phyloP scores from a whole-genome alignment of 208 protist species.

The Sergeia podlipaevii region DNA sequence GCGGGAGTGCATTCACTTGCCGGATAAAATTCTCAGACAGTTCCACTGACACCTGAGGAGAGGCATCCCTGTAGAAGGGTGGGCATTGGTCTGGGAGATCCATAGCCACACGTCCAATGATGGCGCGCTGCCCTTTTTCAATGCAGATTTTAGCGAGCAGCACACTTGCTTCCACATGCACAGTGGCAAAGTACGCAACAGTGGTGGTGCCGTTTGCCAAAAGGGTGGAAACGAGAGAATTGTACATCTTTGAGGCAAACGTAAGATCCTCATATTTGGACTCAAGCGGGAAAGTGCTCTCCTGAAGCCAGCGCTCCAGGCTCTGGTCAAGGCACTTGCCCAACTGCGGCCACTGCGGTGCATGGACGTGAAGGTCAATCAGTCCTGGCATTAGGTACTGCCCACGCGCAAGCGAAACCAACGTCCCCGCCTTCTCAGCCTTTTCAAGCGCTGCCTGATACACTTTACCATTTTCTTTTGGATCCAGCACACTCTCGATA shows the following conservation, averaged over 20 bases:
- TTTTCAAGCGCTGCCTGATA: conserved; percentile 13
- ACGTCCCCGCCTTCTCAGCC: conserved; percentile 16
- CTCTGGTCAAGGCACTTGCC: conserved; percentile 85
- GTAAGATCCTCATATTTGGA: conserved; percentile 66
- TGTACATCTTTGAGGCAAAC: conserved; percentile 76
- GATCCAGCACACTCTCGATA: conserved; percentile 43
- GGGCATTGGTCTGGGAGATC: conserved; percentile 83
- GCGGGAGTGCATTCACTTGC: conserved; percentile 30
- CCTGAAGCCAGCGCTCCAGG: conserved; percentile 90
- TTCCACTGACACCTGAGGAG: conserved; percentile 44
- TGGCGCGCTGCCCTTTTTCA: conserved; percentile 80
- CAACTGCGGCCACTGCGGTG: conserved; percentile 86
- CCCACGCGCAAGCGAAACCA: conserved; percentile 25
- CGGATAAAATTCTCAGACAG: conserved; percentile 69
- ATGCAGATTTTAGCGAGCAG: conserved; percentile 75
- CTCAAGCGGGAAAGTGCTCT: conserved; percentile 93
- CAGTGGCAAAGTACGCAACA: conserved; percentile 86
- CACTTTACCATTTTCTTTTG: conserved; percentile 19
- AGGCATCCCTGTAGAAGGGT: conserved; percentile 86
- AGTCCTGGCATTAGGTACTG: conserved; percentile 88
- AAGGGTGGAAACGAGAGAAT: conserved; percentile 54
- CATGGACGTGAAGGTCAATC: conserved; percentile 94
- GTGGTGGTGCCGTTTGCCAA: conserved; percentile 92
- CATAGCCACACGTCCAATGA: conserved; percentile 92
- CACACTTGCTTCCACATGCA: conserved; percentile 78